Percentiles rank a stretch among this genome's conserved stretches.
Conservation (phyloP, 106 monocot species). For the Posidonia australis region DNA sequence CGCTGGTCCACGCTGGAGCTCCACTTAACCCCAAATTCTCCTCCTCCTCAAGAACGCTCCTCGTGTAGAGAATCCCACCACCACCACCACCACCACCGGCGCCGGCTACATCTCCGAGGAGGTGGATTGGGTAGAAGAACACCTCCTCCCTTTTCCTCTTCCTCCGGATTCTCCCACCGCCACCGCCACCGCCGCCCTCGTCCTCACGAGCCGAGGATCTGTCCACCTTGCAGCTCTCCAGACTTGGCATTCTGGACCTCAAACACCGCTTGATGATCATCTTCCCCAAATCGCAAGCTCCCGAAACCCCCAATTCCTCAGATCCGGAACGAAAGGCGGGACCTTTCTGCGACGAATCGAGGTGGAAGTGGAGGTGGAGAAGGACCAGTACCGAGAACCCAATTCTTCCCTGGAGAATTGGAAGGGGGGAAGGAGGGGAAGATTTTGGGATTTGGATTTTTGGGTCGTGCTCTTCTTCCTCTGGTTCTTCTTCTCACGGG, state of each 20-base stretch:
- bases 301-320: conserved; percentile 1
- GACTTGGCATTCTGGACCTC: conserved; percentile 5
- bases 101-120: not conserved
- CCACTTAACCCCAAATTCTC: not conserved
- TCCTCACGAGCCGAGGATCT: not conserved
- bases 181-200: not conserved
- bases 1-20: not conserved
- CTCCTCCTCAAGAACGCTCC: not conserved
- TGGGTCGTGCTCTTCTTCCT: not conserved
- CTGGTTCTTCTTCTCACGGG: not conserved
- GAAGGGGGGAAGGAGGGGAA: not conserved
- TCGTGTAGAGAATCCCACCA: not conserved
- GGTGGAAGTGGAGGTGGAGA: not conserved
- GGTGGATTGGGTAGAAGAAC: conserved; percentile 4
- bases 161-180: not conserved
- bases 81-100: not conserved
- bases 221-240: conserved; percentile 1
- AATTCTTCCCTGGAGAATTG: not conserved
- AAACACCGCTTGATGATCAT: conserved; percentile 9
- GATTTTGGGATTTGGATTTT: not conserved
- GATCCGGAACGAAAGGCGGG: not conserved
- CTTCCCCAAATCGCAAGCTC: not conserved
- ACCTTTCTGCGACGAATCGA: not conserved
- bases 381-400: not conserved
- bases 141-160: conserved; percentile 4